phyloP scores from a whole-genome alignment of 2,329 filamentous ascomycete species.

The Penicillium sp. region DNA sequence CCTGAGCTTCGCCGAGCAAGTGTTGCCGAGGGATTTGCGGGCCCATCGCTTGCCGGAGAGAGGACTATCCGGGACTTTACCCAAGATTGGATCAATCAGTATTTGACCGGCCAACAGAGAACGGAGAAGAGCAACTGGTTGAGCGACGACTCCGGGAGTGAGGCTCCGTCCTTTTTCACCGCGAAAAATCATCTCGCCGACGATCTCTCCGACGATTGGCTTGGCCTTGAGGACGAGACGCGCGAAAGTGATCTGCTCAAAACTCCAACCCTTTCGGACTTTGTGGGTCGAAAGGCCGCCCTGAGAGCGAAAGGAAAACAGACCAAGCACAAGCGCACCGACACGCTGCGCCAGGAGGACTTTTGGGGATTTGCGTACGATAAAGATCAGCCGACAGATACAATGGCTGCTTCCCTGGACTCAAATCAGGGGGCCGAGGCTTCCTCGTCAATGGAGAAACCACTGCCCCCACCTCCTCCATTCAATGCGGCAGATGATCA shows the following conservation, averaged over 20 bases:
- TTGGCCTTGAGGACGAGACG: conserved; percentile 36
- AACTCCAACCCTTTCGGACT: conserved; percentile 37
- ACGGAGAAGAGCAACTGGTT: conserved; percentile 74
- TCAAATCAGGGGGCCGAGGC: conserved; percentile 18
- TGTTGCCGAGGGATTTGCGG: conserved; percentile 20
- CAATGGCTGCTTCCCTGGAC: conserved; percentile 30
- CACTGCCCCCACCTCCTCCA: conserved; percentile 36
- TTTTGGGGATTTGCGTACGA: conserved; percentile 43
- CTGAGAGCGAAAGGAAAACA: conserved; percentile 29
- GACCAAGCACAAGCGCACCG: conserved; percentile 32
- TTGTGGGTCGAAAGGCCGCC: conserved; percentile 23
- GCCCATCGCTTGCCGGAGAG: conserved; percentile 19
- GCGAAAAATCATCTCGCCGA: conserved; percentile 38
- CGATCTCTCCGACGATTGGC: conserved; percentile 40
- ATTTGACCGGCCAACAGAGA: conserved; percentile 64
- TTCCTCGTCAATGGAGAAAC: conserved; percentile 33
- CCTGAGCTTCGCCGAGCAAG: conserved; percentile 26
- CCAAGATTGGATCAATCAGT: conserved; percentile 80
- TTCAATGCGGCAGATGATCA: conserved; percentile 12
- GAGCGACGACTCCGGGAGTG: conserved; percentile 70
- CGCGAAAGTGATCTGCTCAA: conserved; percentile 35
- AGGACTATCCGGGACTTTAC: conserved; percentile 55
- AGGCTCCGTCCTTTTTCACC: conserved; percentile 58
- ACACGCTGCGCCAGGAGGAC: conserved; percentile 40
- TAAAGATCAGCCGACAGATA: conserved; percentile 29